Base-by-base conservation (phyloP, 1,139 yeast genomes). In the Pichia kudriavzevii region DNA sequence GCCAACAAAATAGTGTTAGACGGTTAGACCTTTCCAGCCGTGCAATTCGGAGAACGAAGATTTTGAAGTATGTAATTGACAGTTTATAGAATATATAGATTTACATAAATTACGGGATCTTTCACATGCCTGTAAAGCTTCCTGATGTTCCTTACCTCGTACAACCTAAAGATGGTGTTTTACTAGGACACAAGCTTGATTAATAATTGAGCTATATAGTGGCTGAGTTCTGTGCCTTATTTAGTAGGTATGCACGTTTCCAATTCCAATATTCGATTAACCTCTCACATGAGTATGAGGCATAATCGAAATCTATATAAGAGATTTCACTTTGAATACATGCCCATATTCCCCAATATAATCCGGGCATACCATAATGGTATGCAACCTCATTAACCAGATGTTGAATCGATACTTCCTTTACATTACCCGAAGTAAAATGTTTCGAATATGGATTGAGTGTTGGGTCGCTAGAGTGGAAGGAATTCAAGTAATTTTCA, bases 291-390 rank as follows among this genome's bases (percentile, higher is more conserved):
- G 83, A 75, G 51, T 81, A 81, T 15, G 65, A 61, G 11, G 72
- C 67, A 51, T 82, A 82, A 50, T 79, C 79, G 55, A 82, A 82
- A 47, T 82, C 93, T 34, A 82, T 80, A 33, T 72, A 69, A 4
- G 87, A 77, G 22, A 79, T 73, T 41, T 70, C 70, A 42, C 80
- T 69, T 55, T 82, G 94, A 40, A 82, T 79, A 46, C 77, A 78
- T 2, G 88, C 77, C 94, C 94, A 82, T 11, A 81, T 66, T 3
- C 91, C 91, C 93, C 93, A 81, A 56, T 79, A 81, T 48, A 81
- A 77, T 1, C 93, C 93, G 0, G 93, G 93, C 59, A 81, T 61
- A 1, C 93, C 93, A 61, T 79, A 81, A 62, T 73, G 79, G 5
- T 66, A 56, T 7, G 64, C 59, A 17, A 81, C 66, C 55, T 81